phyloP scores from a whole-genome alignment of 306 rosid genomes.

The Ziziphus jujuba region DNA sequence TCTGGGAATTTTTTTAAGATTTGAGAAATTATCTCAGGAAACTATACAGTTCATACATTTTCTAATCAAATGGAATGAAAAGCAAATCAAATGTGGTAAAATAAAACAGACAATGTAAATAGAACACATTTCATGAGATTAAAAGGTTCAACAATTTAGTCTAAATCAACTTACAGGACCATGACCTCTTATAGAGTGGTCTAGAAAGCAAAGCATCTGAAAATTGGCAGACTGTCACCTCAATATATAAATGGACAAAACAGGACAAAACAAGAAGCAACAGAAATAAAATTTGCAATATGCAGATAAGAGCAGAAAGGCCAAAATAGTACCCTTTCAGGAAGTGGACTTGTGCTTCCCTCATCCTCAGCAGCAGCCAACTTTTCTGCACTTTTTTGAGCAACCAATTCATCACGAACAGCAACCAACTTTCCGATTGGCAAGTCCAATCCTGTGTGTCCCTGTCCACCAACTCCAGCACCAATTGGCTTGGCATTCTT shows the following conservation, averaged over 20 bases:
- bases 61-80: no score
- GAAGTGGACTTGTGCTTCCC: constrained; percentile 38
- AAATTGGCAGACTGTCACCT: no score
- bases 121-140: no score
- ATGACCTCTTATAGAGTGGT: no score
- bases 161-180: no score
- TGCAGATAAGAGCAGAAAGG: background rate
- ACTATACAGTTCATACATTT: no score
- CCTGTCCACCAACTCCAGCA: constrained; percentile 30
- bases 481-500: constrained; percentile 32
- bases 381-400: constrained; percentile 34
- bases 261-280: background rate
- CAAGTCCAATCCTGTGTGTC: constrained; percentile 24
- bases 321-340: constrained; percentile 30
- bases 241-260: background rate
- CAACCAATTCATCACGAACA: constrained; percentile 29
- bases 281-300: background rate
- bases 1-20: no score
- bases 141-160: no score
- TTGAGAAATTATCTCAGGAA: no score
- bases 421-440: constrained; percentile 29
- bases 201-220: no score
- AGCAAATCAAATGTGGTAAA: no score
- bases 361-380: constrained; percentile 34
- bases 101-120: no score